Evolutionary conservation across 192 early-diverging fungal species (phyloP).

Genomic region (Coemansia sp.): DNA sequence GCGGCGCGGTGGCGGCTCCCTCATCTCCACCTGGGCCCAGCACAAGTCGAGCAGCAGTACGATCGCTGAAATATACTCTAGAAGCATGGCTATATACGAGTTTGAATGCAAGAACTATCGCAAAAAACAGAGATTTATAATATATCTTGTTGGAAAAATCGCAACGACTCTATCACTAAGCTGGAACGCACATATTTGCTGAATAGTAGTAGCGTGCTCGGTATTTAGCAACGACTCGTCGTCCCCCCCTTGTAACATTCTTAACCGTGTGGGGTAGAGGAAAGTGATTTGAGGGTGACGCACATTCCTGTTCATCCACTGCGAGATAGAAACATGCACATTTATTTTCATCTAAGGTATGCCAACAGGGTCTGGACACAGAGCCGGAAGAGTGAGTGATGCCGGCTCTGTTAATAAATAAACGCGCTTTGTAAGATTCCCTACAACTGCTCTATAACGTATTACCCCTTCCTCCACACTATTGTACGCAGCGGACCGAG

Average conservation of each 20-base stretch:
- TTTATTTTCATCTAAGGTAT: no score
- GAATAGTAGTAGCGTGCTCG: background rate
- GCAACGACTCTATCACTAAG: background rate
- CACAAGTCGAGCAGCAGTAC: conserved; percentile 11
- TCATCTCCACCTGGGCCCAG: conserved; percentile 42
- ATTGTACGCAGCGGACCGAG: background rate
- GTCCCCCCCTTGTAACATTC: background rate
- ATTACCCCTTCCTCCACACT: background rate
- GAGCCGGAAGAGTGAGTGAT: no score
- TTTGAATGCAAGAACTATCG: background rate
- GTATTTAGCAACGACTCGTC: background rate
- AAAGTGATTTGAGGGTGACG: background rate
- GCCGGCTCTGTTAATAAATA: no score
- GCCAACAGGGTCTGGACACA: no score
- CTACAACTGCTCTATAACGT: no score
- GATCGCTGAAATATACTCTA: background rate
- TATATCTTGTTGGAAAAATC: background rate
- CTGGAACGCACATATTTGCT: background rate
- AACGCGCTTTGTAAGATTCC: no score
- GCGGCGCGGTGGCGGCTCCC: conserved; percentile 45
- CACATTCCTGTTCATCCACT: no score
- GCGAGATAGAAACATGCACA: no score
- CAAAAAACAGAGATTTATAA: background rate
- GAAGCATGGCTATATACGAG: background rate
- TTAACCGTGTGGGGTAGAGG: background rate